Evolutionary conservation across 495 filamentous ascomycete genomes (phyloP), one percentile per base, ranked within the genome.

Genomic region (Clavariopsis aquatica): DNA sequence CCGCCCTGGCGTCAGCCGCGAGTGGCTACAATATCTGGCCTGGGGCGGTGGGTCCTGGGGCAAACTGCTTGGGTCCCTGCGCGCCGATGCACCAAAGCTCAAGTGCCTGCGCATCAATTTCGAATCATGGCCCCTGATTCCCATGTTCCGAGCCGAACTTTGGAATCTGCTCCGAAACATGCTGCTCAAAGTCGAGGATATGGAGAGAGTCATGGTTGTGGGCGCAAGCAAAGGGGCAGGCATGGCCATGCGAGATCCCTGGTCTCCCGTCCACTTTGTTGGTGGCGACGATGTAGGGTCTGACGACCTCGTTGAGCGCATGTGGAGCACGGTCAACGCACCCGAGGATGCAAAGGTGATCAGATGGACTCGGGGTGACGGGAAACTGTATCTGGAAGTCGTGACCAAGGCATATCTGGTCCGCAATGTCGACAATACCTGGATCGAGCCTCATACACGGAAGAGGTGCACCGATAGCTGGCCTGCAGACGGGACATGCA

Each of bases 261-360:
- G 67, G 62, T 62, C 57, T 1, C 58, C 67, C 5, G 63, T 64
- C 7, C 67, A 70, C 38, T 70, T 62, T 27, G 63, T 70, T 43
- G 67, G 67, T 0, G 62, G 51, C 12, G 67, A 66, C 15, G 67
- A 66, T 45, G 64, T 67, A 17, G 54, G 59, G 9, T 54, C 52
- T 2, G 53, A 60, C 26, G 64, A 70, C 41, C 41, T 70, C 20
- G 56, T 70, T 10, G 10, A 64, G 54, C 15, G 26, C 1, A 70
- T 70, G 68, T 66, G 58, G 60, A 49, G n/a, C 1, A 43, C 45
- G 4, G 68, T 70, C 0, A 22, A 23, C 23, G 22, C 26, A 5
- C 19, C 29, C 6, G 38, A 65, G n/a, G 51, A 65, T 3, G 38
- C 13, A 8, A 70, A 64, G 31, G 38, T 70, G 10, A 60, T 70